A percentile compares a stretch with the other conserved stretches of the same genome.
Evolutionary conservation across 805 yeast species (phyloP).

Genomic region (Saccharomycopsis babjevae): DNA sequence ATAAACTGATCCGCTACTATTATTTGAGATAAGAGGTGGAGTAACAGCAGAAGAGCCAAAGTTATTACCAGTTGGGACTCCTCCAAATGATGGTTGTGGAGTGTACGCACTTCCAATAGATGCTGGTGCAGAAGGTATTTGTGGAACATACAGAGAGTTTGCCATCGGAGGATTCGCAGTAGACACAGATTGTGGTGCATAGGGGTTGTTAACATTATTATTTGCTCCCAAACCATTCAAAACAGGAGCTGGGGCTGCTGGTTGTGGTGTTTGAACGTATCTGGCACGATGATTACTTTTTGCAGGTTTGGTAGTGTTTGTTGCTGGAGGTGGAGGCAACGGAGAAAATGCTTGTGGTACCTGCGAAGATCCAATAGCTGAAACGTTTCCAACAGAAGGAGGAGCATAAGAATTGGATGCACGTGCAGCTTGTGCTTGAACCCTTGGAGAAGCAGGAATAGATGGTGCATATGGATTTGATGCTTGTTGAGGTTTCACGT

Average conservation of each 20-base stretch:
- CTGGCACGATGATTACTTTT: slow-evolving; percentile 25
- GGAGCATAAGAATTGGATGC: slow-evolving; percentile 20
- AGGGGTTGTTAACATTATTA: slow-evolving; percentile 20
- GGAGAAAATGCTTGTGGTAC: slow-evolving; percentile 19
- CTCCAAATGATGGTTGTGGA: slow-evolving; percentile 4
- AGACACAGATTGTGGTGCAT: slow-evolving; percentile 23
- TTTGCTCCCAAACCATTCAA: slow-evolving; percentile 3
- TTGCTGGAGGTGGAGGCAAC: slow-evolving; percentile 6
- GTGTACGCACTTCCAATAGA: slow-evolving; percentile 19
- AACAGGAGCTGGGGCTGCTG: slow-evolving; percentile 22
- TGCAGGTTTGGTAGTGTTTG: slow-evolving; percentile 18
- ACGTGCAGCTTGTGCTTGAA: slow-evolving; percentile 7
- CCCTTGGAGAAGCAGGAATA: background rate
- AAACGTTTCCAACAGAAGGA: slow-evolving; percentile 10
- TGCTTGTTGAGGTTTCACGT: background rate
- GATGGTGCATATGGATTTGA: background rate
- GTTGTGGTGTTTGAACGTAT: slow-evolving; percentile 21
- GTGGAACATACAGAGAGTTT: slow-evolving; percentile 17
- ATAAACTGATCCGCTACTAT: slow-evolving; percentile 6
- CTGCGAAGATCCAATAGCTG: slow-evolving; percentile 23
- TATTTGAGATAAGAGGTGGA: background rate
- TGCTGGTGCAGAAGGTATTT: slow-evolving; percentile 6
- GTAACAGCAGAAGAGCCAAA: slow-evolving; percentile 12
- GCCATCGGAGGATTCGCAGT: slow-evolving; percentile 22
- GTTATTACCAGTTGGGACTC: background rate